A percentile compares a stretch with the other conserved stretches of the same genome.
Conservation (phyloP, 352 stramenopile genomes). For the Peronospora tabacina region DNA sequence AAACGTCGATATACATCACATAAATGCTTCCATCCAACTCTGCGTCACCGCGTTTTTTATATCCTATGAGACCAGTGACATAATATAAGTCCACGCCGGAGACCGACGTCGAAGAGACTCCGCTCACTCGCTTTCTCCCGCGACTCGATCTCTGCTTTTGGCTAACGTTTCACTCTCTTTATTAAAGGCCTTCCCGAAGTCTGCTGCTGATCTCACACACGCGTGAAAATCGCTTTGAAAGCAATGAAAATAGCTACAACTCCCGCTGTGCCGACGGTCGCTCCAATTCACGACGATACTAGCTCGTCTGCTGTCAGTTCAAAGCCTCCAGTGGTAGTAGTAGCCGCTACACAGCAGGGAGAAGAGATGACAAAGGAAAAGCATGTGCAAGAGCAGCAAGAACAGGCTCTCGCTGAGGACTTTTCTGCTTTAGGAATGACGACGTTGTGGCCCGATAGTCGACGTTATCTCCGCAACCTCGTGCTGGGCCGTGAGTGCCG, state of each 20-base stretch:
- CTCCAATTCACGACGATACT: conserved; percentile 11
- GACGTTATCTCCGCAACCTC: conserved; percentile 48
- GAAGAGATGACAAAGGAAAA: conserved; percentile 4
- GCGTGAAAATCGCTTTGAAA: background rate
- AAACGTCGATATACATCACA: no score
- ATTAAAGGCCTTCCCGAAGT: background rate
- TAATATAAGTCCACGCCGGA: no score
- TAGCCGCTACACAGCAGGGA: conserved; percentile 8
- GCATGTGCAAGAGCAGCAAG: conserved; percentile 14
- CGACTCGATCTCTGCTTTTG: no score
- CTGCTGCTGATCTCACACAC: background rate
- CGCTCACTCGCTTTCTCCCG: no score
- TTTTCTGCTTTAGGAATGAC: conserved; percentile 41
- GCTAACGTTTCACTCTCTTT: background rate
- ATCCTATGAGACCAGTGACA: no score
- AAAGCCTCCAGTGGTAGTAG: conserved; percentile 3
- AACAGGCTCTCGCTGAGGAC: background rate
- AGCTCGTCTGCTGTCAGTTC: conserved; percentile 3
- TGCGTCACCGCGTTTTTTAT: no score
- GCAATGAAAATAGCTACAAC: conserved; percentile 32
- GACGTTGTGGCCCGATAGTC: conserved; percentile 57
- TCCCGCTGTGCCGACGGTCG: background rate
- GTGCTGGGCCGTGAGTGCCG: conserved; percentile 60
- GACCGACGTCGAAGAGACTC: no score
- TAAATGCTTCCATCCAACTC: no score